phyloP scores from a whole-genome alignment of 768 basidiomycete genomes.

The Tephrocybe sp. region DNA sequence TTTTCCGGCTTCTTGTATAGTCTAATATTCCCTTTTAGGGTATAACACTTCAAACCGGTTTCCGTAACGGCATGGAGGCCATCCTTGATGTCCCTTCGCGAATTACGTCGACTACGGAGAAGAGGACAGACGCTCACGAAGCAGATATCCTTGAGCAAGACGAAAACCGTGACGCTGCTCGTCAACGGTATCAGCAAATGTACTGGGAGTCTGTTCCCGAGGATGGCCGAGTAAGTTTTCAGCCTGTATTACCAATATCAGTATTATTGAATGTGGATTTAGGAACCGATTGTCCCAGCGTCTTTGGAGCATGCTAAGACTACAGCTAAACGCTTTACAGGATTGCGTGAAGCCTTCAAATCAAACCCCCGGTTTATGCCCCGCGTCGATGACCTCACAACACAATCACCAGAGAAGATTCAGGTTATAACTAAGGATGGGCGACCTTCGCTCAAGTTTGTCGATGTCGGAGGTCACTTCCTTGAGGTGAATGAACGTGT shows the following conservation, averaged over 20 bases:
- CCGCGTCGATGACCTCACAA: slow-evolving; percentile 32
- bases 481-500: slow-evolving; percentile 53
- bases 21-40: slow-evolving; percentile 35
- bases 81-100: slow-evolving; percentile 66
- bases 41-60: slow-evolving; percentile 73
- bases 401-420: slow-evolving; percentile 35
- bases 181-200: slow-evolving; percentile 63
- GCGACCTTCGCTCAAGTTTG: slow-evolving; percentile 59
- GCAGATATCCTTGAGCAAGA: slow-evolving; percentile 62
- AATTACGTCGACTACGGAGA: slow-evolving; percentile 4
- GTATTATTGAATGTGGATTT: slow-evolving; percentile 4
- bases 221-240: slow-evolving; percentile 49
- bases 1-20: slow-evolving; percentile 1
- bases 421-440: slow-evolving; percentile 38
- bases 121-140: slow-evolving; percentile 48
- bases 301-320: slow-evolving; percentile 47
- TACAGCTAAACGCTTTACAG: slow-evolving; percentile 32
- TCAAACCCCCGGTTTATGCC: slow-evolving; percentile 37
- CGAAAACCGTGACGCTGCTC: slow-evolving; percentile 51
- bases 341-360: slow-evolving; percentile 32
- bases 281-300: slow-evolving; percentile 66
- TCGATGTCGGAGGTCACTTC: slow-evolving; percentile 74
- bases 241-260: slow-evolving; percentile 2
- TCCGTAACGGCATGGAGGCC: slow-evolving; percentile 77
- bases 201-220: slow-evolving; percentile 83